Evolutionary conservation across 805 yeast genomes (phyloP).

Genomic region (Citeromyces nyonsensis): DNA sequence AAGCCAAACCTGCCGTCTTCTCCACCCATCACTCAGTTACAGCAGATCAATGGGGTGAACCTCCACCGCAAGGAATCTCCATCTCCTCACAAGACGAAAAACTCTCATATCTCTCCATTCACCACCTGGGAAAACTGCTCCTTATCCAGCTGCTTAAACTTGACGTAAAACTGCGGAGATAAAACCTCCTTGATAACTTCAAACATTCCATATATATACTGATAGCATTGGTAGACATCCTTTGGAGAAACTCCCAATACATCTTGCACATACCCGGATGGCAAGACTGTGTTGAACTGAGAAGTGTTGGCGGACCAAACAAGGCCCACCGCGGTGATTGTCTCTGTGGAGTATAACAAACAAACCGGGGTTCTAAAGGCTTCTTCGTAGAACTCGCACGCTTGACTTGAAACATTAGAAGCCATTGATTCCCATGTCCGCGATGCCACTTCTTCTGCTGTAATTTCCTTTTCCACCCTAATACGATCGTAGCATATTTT

Average conservation of each 20-base stretch:
- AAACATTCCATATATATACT: not conserved
- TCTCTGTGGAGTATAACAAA: constrained; percentile 9
- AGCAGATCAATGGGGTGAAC: no score
- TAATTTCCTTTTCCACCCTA: constrained; percentile 5
- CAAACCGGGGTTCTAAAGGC: constrained; percentile 13
- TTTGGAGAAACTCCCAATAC: constrained; percentile 6
- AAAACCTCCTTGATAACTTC: not conserved
- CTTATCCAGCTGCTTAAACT: not conserved
- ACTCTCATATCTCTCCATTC: no score
- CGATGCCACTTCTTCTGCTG: constrained; percentile 5
- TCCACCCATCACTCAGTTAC: no score
- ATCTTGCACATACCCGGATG: constrained; percentile 5
- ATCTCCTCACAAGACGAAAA: no score
- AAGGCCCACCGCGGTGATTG: constrained; percentile 10
- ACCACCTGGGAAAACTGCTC: no score
- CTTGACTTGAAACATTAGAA: constrained; percentile 8
- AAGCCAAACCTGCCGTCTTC: no score
- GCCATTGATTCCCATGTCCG: constrained; percentile 5
- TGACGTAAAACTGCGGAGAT: not conserved
- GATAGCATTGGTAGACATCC: constrained; percentile 2
- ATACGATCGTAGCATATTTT: constrained; percentile 5
- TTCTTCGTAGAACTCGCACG: constrained; percentile 11
- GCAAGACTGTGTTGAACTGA: constrained; percentile 5
- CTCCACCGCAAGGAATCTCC: no score
- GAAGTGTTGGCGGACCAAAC: constrained; percentile 8